Evolutionary conservation across 1,284 basidiomycete genomes (phyloP).

Genomic region (Ceratobasidium papillatum): DNA sequence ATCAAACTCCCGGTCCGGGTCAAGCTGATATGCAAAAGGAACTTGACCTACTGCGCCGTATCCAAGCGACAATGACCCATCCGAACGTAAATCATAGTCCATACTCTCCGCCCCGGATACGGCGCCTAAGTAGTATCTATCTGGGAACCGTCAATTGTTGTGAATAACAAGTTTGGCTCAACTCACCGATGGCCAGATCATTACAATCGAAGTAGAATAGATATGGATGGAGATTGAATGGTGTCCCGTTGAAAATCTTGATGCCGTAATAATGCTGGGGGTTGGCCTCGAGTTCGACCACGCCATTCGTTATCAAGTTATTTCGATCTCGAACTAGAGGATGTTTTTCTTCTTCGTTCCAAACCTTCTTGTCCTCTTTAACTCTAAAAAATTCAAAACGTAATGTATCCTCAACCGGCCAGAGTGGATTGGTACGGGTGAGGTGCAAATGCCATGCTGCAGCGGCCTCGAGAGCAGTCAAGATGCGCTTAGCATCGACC

Average conservation of each 20-base stretch:
- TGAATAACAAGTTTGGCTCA: neutral
- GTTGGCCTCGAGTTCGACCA: neutral
- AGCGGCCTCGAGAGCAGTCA: neutral
- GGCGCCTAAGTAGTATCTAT: neutral
- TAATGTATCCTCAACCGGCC: neutral
- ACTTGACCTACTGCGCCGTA: neutral
- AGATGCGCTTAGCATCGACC: neutral
- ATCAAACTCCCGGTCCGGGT: neutral
- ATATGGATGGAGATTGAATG: constrained; percentile 3
- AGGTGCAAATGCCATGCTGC: neutral
- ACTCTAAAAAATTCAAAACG: constrained; percentile 3
- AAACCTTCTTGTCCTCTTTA: too few relatives aligned
- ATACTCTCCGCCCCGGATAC: neutral
- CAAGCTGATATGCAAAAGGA: neutral
- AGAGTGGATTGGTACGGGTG: neutral
- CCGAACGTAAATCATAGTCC: neutral
- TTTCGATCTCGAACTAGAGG: neutral
- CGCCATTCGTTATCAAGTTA: neutral
- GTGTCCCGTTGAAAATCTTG: neutral
- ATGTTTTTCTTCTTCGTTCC: neutral
- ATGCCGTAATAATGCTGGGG: neutral
- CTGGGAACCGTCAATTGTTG: neutral
- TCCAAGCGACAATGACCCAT: neutral
- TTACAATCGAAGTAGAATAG: constrained; percentile 2
- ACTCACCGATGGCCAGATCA: constrained; percentile 1